A percentile compares a stretch with the other conserved stretches of the same genome.
phyloP scores from a whole-genome alignment of 805 yeast genomes.

The Candida loeiensis region DNA sequence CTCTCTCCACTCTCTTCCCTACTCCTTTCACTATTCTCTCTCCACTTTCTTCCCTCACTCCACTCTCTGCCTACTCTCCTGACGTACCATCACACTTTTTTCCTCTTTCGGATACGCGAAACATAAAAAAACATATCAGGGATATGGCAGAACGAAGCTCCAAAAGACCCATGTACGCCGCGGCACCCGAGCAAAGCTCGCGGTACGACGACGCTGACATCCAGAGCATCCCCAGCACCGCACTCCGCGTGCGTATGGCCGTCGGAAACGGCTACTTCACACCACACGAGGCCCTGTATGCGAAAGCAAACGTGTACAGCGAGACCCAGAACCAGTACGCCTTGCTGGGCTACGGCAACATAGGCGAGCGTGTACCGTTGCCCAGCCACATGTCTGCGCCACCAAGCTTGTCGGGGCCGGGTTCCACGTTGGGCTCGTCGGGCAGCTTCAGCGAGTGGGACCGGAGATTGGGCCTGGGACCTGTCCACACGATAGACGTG shows the following conservation, averaged over 20 bases:
- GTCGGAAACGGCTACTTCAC: slow-evolving; percentile 56
- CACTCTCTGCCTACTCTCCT: not conserved
- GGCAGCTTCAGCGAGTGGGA: slow-evolving; percentile 46
- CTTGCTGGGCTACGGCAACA: slow-evolving; percentile 7
- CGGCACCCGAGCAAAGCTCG: slow-evolving; percentile 19
- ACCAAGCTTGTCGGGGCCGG: slow-evolving; percentile 41
- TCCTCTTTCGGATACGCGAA: not conserved
- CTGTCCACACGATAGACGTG: slow-evolving; percentile 15
- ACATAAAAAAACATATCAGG: not conserved
- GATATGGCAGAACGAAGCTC: slow-evolving; percentile 2
- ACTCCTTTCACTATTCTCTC: not conserved
- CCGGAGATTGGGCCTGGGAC: slow-evolving; percentile 11
- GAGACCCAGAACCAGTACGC: slow-evolving; percentile 4
- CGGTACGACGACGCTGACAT: slow-evolving; percentile 5
- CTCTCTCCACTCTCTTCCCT: not conserved
- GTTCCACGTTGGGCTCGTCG: slow-evolving; percentile 42
- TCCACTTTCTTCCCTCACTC: not conserved
- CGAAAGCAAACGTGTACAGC: slow-evolving; percentile 8
- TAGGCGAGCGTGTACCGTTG: slow-evolving; percentile 33
- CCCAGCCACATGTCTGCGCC: slow-evolving; percentile 41
- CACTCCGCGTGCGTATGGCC: slow-evolving; percentile 70
- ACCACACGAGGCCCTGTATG: slow-evolving; percentile 9
- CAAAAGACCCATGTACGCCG: slow-evolving; percentile 29
- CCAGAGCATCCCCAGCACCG: slow-evolving; percentile 29
- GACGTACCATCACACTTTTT: not conserved